phyloP scores from a whole-genome alignment of 768 basidiomycete species.

The Lyophyllum decastes region DNA sequence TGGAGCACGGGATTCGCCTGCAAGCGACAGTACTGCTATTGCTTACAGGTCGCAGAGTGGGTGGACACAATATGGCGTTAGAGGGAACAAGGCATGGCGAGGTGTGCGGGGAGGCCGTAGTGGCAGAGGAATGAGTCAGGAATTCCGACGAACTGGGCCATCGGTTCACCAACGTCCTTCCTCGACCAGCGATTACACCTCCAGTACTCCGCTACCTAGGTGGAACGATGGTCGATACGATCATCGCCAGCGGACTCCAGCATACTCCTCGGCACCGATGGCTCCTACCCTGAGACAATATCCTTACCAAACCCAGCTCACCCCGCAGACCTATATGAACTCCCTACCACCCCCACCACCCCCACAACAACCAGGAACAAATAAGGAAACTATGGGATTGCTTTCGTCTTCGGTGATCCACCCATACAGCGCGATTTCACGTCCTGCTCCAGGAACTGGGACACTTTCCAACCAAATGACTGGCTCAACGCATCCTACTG shows the following conservation, averaged over 20 bases:
- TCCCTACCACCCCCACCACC: neutral
- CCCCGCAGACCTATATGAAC: neutral
- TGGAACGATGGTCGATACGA: neutral
- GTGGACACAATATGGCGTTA: conserved; percentile 2
- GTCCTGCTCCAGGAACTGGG: too few species aligned
- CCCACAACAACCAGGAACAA: neutral
- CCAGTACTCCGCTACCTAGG: neutral
- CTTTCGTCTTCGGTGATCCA: neutral
- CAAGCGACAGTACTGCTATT: neutral
- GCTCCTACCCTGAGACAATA: neutral
- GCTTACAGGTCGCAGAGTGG: neutral
- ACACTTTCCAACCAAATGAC: neutral
- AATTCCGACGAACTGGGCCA: neutral
- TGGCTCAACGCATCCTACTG: neutral
- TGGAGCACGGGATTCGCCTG: neutral
- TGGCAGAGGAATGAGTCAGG: neutral
- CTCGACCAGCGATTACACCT: neutral
- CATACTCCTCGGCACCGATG: neutral
- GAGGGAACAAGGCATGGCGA: conserved; percentile 10
- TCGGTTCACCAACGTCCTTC: neutral
- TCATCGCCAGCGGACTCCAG: neutral
- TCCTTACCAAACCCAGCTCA: neutral
- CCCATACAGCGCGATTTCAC: too few species aligned
- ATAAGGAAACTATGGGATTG: neutral
- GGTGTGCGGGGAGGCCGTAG: neutral